Percentiles rank a stretch among this genome's conserved stretches.
Conservation (phyloP, 192 early-diverging fungal genomes). For the Rhizophagus prolifer region DNA sequence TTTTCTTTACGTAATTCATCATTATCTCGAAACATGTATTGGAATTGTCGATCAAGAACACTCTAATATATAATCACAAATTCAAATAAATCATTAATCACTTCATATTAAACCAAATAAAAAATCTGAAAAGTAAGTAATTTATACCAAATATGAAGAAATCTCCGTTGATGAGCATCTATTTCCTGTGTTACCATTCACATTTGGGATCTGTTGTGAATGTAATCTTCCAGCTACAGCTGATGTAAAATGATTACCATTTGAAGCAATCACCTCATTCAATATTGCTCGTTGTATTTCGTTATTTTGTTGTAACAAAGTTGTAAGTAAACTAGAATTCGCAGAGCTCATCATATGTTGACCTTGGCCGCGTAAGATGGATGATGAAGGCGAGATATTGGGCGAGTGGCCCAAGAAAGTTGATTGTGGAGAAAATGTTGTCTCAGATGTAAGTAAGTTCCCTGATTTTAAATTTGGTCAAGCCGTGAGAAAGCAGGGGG, state of each 20-base stretch:
- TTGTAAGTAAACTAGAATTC: slow-evolving; percentile 28
- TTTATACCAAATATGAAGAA: slow-evolving; percentile 11
- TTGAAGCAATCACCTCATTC: slow-evolving; percentile 34
- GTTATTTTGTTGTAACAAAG: too few relatives aligned
- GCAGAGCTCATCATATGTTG: slow-evolving; percentile 18
- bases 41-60: slow-evolving; percentile 36
- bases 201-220: background rate
- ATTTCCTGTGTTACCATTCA: background rate
- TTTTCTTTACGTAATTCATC: slow-evolving; percentile 27
- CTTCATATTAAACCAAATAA: slow-evolving; percentile 14
- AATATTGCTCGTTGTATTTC: slow-evolving; percentile 45
- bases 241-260: slow-evolving; percentile 8
- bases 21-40: slow-evolving; percentile 34
- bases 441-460: slow-evolving; percentile 20
- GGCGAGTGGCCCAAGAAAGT: slow-evolving; percentile 35
- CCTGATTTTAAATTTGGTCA: background rate
- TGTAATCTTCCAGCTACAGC: background rate
- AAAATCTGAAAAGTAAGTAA: background rate
- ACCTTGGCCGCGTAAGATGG: slow-evolving; percentile 38
- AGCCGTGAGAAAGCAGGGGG: background rate
- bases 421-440: slow-evolving; percentile 32
- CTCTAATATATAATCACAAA: slow-evolving; percentile 20
- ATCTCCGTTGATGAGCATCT: background rate
- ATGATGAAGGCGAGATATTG: slow-evolving; percentile 40
- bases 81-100: background rate